phyloP scores from a whole-genome alignment of 371 early-diverging fungal genomes.

The Massospora cicadina region DNA sequence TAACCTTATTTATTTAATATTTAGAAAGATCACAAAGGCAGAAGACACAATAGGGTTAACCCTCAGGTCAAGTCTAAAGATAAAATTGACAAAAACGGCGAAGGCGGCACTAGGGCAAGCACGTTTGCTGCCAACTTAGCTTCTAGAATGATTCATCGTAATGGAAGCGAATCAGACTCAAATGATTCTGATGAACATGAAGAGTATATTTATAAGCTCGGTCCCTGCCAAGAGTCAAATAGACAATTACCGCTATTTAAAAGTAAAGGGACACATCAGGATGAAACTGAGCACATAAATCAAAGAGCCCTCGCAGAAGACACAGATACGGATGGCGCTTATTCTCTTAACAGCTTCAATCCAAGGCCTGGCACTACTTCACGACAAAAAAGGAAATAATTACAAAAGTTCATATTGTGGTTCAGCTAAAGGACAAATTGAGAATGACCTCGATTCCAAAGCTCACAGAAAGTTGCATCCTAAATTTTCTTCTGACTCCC shows the following conservation, averaged over 20 bases:
- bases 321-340: not conserved
- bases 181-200: slow-evolving; percentile 11
- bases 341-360: not conserved
- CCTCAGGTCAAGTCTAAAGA: not conserved
- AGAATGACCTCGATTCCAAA: not conserved
- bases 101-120: not conserved
- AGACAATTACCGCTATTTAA: not conserved
- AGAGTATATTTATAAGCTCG: slow-evolving; percentile 4
- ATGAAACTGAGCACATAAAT: not conserved
- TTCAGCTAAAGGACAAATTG: not conserved
- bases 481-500: not conserved
- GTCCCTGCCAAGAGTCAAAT: not conserved
- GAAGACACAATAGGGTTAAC: not conserved
- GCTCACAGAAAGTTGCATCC: not conserved
- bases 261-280: not conserved
- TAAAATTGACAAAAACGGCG: not conserved
- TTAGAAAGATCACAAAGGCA: not conserved
- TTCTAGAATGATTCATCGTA: not conserved
- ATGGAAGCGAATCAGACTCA: slow-evolving; percentile 3
- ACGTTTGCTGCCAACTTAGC: not conserved
- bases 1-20: not conserved
- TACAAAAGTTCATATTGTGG: not conserved
- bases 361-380: not conserved
- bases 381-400: not conserved
- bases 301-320: not conserved